Evolutionary conservation across 768 basidiomycete species (phyloP), one percentile per base, ranked within the genome.

Genomic region (Lepiota brunneoincarnata): DNA sequence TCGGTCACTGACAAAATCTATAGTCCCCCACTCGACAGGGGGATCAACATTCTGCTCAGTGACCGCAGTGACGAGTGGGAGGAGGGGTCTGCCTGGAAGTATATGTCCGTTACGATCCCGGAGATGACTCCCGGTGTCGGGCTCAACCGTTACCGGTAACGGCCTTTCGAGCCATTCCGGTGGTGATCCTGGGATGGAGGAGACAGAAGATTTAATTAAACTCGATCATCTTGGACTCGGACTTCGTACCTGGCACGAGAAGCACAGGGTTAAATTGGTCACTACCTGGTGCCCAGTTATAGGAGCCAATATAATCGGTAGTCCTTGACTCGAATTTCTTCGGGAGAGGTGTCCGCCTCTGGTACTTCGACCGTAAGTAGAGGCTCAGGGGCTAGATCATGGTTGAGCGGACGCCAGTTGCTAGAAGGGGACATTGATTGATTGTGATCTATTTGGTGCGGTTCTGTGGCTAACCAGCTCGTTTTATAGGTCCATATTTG

Each of bases 41-140:
- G 64, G 45, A 37, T 59, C 54, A 10, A 64, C 61, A 11, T 79
- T 71, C 3, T 61, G 60, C 39, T 67, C 64, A 58, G 83, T 81
- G 17, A 83, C 79, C 1, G 88, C 82, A 20, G 72, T 73, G 47
- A 90, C 71, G 56, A 89, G 71, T 6, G 89, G 85, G 4, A 84
- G 76, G 58, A 64, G 68, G 43, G 68, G 66, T 5, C 66, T 45
- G 7, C 66, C 63, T 11, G 69, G 70, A 58, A 72, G 65, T 14
- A 73, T 66, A 58, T 71, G 76, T 17, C 74, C 77, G 65, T 89
- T 83, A 54, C 84, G 84, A 65, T 91, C 83, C n/a, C 76, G 64
- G 58, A 78, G 79, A 31, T 69, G 64, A 9, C 71, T 26, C 0
- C 83, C 84, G 4, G 63, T 66, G 60, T 89, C 89, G 9, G 71